Evolutionary conservation across 768 basidiomycete genomes (phyloP).

Genomic region (Omphalotus guepiniiformis): DNA sequence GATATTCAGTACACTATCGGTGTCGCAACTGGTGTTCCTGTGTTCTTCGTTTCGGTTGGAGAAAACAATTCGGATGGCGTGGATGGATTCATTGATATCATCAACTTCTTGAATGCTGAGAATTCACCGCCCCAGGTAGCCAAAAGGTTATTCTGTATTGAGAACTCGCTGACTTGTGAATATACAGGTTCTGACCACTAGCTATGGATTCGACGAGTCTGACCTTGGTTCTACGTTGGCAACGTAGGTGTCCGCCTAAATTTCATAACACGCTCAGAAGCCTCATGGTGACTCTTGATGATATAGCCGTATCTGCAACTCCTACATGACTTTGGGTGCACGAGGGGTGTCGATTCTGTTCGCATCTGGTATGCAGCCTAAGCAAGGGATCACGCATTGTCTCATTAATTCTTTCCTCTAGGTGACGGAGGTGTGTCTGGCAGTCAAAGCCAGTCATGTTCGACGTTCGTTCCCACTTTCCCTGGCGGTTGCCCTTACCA

Average conservation of each 20-base stretch:
- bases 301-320: constrained; percentile 21
- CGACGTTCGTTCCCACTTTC: constrained; percentile 31
- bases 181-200: constrained; percentile 36
- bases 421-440: constrained; percentile 30
- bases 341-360: constrained; percentile 47
- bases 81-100: constrained; percentile 11
- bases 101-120: background rate
- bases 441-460: constrained; percentile 15
- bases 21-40: constrained; percentile 20
- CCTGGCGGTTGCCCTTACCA: constrained; percentile 41
- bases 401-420: constrained; percentile 20
- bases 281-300: background rate
- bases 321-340: constrained; percentile 34
- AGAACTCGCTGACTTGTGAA: background rate
- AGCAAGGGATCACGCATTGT: background rate
- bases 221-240: constrained; percentile 17
- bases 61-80: constrained; percentile 9
- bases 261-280: background rate
- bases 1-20: constrained; percentile 26
- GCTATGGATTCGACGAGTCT: constrained; percentile 45
- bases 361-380: constrained; percentile 35
- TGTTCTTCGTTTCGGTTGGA: constrained; percentile 21
- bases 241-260: constrained; percentile 15
- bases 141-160: too few species aligned
- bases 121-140: constrained; percentile 26